Conservation (phyloP, 768 basidiomycete genomes). For the Leucogyrophana mollusca region DNA sequence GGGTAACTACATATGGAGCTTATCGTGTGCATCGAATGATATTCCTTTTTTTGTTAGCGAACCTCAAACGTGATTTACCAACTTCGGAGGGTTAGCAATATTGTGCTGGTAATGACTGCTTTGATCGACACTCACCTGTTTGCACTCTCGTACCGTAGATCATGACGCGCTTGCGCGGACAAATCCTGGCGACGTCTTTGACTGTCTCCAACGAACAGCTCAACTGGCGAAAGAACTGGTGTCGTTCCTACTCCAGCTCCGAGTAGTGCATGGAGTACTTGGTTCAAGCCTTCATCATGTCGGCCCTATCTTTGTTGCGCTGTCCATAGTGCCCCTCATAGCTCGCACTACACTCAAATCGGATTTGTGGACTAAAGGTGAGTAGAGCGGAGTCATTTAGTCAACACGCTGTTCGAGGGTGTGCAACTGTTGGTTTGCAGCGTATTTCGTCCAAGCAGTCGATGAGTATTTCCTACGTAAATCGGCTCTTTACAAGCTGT, state of each 20-base stretch:
- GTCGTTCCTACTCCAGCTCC: slow-evolving; percentile 24
- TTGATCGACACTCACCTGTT: too few relatives aligned
- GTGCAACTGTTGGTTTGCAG: slow-evolving; percentile 5
- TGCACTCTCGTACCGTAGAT: background rate
- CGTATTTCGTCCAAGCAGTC: slow-evolving; percentile 13
- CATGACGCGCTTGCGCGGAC: too few relatives aligned
- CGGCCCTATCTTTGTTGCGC: slow-evolving; percentile 17
- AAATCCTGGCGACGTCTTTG: slow-evolving; percentile 2
- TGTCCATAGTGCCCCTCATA: slow-evolving; percentile 18
- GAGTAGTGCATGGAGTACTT: slow-evolving; percentile 14
- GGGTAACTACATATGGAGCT: slow-evolving; percentile 4
- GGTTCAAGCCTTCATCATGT: slow-evolving; percentile 12
- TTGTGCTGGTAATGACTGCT: too few relatives aligned
- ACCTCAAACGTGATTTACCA: slow-evolving; percentile 17
- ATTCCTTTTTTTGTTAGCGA: slow-evolving; percentile 7
- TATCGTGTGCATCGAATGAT: background rate
- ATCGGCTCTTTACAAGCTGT: slow-evolving; percentile 13
- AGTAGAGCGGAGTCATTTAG: too few relatives aligned
- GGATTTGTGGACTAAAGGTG: too few relatives aligned
- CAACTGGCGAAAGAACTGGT: slow-evolving; percentile 7
- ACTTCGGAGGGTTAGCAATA: slow-evolving; percentile 8
- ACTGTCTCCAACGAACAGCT: slow-evolving; percentile 11
- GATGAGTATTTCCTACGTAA: slow-evolving; percentile 22
- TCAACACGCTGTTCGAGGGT: too few relatives aligned
- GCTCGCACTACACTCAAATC: too few relatives aligned